Conservation (phyloP, 139 green algal species). For the Chlamydomonas schloesseri region DNA sequence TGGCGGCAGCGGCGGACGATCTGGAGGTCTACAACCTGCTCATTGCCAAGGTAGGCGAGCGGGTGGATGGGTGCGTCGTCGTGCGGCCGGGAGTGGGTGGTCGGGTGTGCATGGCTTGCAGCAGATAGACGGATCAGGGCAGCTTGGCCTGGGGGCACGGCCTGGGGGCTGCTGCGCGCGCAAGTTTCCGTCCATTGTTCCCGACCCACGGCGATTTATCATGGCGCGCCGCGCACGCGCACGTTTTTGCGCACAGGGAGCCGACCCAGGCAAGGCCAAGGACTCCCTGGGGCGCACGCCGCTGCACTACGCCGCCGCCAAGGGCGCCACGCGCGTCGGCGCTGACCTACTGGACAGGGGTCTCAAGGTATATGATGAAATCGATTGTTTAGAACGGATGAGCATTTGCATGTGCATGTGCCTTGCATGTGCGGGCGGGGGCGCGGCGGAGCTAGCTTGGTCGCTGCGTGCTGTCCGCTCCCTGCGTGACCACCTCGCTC, state of each 20-base stretch:
- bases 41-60: background rate
- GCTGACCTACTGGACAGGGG: slow-evolving; percentile 32
- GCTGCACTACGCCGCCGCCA: slow-evolving; percentile 51
- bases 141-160: too few relatives aligned
- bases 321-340: background rate
- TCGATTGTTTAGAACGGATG: background rate
- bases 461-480: too few relatives aligned
- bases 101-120: too few relatives aligned
- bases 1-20: slow-evolving; percentile 17
- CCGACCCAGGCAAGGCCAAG: background rate
- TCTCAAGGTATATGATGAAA: background rate
- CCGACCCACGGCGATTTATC: too few relatives aligned
- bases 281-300: slow-evolving; percentile 40
- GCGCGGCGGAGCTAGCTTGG: too few relatives aligned
- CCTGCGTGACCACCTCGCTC: too few relatives aligned
- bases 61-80: background rate
- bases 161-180: too few relatives aligned
- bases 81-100: too few relatives aligned
- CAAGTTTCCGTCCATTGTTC: too few relatives aligned
- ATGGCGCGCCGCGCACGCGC: too few relatives aligned
- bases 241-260: background rate
- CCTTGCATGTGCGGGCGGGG: too few relatives aligned
- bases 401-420: background rate
- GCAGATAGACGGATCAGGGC: too few relatives aligned
- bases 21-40: slow-evolving; percentile 6